Evolutionary conservation across 371 early-diverging fungal species (phyloP).

Genomic region (Mucor sp.): DNA sequence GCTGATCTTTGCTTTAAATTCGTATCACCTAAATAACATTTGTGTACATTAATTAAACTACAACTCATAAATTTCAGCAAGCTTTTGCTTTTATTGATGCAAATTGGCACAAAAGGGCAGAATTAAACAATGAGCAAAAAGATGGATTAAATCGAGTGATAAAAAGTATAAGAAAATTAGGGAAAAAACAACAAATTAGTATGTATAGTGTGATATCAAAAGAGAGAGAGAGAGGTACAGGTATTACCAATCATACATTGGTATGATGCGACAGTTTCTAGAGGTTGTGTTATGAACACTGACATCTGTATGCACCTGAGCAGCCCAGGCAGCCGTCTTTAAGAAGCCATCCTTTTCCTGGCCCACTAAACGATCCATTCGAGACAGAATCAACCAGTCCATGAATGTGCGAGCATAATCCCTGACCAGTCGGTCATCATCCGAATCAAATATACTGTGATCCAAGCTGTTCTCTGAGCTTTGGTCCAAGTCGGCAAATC

Average conservation of each 20-base stretch:
- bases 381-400: slow-evolving; percentile 48
- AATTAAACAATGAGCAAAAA: too few species aligned
- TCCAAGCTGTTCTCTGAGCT: slow-evolving; percentile 2
- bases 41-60: too few species aligned
- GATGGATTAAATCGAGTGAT: too few species aligned
- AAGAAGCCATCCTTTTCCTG: slow-evolving; percentile 25
- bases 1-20: too few species aligned
- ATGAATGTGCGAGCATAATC: slow-evolving; percentile 38
- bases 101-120: too few species aligned
- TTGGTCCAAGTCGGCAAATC: slow-evolving; percentile 19
- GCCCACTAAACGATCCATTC: slow-evolving; percentile 50
- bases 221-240: too few species aligned
- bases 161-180: too few species aligned
- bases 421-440: slow-evolving; percentile 26
- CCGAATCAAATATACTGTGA: slow-evolving; percentile 16
- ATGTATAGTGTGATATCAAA: too few species aligned
- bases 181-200: too few species aligned
- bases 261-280: slow-evolving; percentile 8
- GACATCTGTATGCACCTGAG: slow-evolving; percentile 45
- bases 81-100: too few species aligned
- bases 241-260: slow-evolving; percentile 19
- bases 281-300: not conserved
- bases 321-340: slow-evolving; percentile 48
- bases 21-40: too few species aligned
- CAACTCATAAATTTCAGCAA: too few species aligned